phyloP scores from a whole-genome alignment of 768 basidiomycete species.

The Xerocomus potaroensis region DNA sequence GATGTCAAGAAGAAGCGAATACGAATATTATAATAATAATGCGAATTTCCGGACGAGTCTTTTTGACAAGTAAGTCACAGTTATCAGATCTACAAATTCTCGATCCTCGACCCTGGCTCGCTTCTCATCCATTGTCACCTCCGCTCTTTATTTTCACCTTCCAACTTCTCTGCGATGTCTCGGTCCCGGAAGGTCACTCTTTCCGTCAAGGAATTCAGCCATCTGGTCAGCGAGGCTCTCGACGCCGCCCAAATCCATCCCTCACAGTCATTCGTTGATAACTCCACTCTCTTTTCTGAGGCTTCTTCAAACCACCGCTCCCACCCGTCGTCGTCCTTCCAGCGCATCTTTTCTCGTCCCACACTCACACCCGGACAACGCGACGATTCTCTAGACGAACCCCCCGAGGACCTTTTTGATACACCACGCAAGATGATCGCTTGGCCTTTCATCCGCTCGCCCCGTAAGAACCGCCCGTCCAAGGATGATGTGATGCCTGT shows the following conservation, averaged over 20 bases:
- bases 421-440: constrained; percentile 26
- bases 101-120: constrained; percentile 16
- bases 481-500: constrained; percentile 15
- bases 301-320: constrained; percentile 12
- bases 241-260: constrained; percentile 14
- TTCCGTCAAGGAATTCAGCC: constrained; percentile 31
- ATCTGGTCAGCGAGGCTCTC: constrained; percentile 32
- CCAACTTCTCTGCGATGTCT: constrained; percentile 19
- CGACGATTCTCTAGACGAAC: constrained; percentile 5
- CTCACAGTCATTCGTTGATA: constrained; percentile 22
- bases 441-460: constrained; percentile 30
- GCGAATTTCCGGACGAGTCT: too few relatives aligned
- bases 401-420: constrained; percentile 9
- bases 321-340: constrained; percentile 23
- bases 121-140: constrained; percentile 5
- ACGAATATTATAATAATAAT: too few relatives aligned
- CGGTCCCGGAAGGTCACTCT: constrained; percentile 26
- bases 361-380: constrained; percentile 8
- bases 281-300: constrained; percentile 19
- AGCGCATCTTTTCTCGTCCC: constrained; percentile 30
- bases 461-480: constrained; percentile 14
- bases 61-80: too few relatives aligned
- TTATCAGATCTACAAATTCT: not conserved
- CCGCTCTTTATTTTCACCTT: constrained; percentile 5
- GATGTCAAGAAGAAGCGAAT: too few relatives aligned